A percentile compares a stretch with the other conserved stretches of the same genome.
phyloP scores from a whole-genome alignment of 2,329 filamentous ascomycete genomes.

The Fusarium sp. region DNA sequence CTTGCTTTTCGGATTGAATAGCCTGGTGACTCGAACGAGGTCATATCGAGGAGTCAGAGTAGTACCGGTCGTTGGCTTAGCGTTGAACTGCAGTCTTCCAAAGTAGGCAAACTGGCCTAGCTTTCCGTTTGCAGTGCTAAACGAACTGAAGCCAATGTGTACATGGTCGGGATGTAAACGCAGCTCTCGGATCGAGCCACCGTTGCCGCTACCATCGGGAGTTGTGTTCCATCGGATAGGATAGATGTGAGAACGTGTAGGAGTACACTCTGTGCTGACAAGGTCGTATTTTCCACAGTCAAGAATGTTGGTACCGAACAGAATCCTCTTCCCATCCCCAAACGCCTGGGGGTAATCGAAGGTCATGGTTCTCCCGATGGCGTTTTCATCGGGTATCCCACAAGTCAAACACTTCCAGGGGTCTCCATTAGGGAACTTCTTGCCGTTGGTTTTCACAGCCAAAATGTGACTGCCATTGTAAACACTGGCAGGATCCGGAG shows the following conservation, averaged over 20 bases:
- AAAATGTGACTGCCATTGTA: conserved; percentile 57
- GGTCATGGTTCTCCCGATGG: conserved; percentile 24
- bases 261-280: conserved; percentile 29
- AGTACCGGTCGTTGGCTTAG: conserved; percentile 44
- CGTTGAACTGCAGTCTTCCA: conserved; percentile 55
- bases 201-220: conserved; percentile 44
- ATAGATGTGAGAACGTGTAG: neutral
- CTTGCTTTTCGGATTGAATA: conserved; percentile 42
- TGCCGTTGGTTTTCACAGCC: conserved; percentile 55
- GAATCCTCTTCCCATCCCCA: conserved; percentile 50
- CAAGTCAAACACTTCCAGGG: conserved; percentile 61
- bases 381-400: conserved; percentile 51
- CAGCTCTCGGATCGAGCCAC: conserved; percentile 55
- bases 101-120: conserved; percentile 50
- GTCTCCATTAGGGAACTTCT: conserved; percentile 56
- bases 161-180: conserved; percentile 59
- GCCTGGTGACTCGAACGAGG: conserved; percentile 50
- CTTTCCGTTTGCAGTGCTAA: conserved; percentile 31
- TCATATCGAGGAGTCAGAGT: conserved; percentile 53
- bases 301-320: conserved; percentile 50
- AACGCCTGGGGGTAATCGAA: conserved; percentile 58
- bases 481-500: conserved; percentile 53
- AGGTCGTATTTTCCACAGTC: conserved; percentile 53
- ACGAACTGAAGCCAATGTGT: conserved; percentile 57
- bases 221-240: conserved; percentile 27